Percentiles rank a stretch among this genome's conserved stretches.
phyloP scores from a whole-genome alignment of 2,329 filamentous ascomycete genomes.

The Rutstroemia sp. region DNA sequence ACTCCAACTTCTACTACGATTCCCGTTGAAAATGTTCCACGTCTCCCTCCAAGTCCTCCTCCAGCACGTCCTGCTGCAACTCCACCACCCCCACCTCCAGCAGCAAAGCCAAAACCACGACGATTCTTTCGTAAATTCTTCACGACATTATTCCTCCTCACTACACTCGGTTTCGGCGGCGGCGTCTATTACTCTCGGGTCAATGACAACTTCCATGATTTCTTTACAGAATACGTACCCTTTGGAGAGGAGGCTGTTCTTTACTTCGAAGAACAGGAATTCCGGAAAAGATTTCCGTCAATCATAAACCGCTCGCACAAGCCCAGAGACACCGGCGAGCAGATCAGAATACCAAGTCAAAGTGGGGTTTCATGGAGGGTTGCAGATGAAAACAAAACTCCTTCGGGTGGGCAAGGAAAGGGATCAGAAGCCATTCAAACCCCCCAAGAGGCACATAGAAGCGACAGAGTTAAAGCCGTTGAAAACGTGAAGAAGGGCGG shows the following conservation, averaged over 20 bases:
- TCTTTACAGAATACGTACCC: slow-evolving; percentile 95
- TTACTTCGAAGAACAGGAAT: slow-evolving; percentile 92
- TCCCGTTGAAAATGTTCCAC: slow-evolving; percentile 40
- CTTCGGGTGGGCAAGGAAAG: slow-evolving; percentile 47
- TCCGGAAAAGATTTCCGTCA: slow-evolving; percentile 73
- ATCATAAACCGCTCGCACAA: slow-evolving; percentile 29
- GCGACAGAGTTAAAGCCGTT: slow-evolving; percentile 28
- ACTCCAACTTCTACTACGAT: slow-evolving; percentile 36
- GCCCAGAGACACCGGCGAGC: slow-evolving; percentile 51
- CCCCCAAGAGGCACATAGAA: slow-evolving; percentile 22
- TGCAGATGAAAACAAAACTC: slow-evolving; percentile 50
- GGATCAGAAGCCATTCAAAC: slow-evolving; percentile 24
- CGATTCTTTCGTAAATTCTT: slow-evolving; percentile 71
- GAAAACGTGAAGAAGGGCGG: slow-evolving; percentile 31
- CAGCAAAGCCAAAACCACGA: slow-evolving; percentile 50
- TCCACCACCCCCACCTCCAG: slow-evolving; percentile 34
- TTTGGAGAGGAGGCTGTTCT: slow-evolving; percentile 91
- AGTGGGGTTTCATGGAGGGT: slow-evolving; percentile 80
- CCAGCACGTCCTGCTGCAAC: slow-evolving; percentile 32
- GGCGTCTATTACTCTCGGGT: slow-evolving; percentile 89
- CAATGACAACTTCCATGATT: slow-evolving; percentile 97
- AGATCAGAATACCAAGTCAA: slow-evolving; percentile 76
- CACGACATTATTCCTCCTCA: slow-evolving; percentile 67
- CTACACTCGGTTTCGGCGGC: slow-evolving; percentile 72
- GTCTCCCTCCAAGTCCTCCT: slow-evolving; percentile 34